phyloP scores from a whole-genome alignment of 2,329 filamentous ascomycete species.

The Colletotrichum sp. region DNA sequence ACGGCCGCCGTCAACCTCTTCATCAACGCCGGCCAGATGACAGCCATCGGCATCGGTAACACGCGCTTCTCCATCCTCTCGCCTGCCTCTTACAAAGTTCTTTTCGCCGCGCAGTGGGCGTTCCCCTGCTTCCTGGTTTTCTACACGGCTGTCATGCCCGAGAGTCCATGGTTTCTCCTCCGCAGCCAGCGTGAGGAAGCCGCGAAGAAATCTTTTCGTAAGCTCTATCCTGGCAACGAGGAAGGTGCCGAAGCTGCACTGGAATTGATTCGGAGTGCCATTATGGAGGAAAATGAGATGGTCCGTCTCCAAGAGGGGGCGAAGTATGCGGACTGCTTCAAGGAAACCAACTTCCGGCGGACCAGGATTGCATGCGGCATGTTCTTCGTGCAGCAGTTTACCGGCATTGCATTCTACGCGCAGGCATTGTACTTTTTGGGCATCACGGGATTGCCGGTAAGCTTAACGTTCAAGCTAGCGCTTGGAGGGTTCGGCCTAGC shows the following conservation, averaged over 20 bases:
- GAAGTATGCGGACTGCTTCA: conserved; percentile 8
- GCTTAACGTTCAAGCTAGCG: conserved; percentile 10
- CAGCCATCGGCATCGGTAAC: neutral
- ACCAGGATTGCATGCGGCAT: conserved; percentile 29
- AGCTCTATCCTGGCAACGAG: neutral
- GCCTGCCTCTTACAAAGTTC: neutral
- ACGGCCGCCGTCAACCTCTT: neutral
- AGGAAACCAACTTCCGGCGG: neutral
- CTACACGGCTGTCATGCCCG: neutral
- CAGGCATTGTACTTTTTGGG: neutral
- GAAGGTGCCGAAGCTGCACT: neutral
- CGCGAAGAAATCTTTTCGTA: neutral
- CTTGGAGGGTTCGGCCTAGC: neutral
- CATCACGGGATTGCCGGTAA: neutral
- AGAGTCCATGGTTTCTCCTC: neutral
- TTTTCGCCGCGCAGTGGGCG: neutral
- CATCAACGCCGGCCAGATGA: neutral
- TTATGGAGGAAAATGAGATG: neutral
- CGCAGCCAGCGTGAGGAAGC: neutral
- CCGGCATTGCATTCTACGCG: conserved; percentile 26
- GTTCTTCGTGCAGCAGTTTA: conserved; percentile 32
- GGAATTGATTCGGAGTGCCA: neutral
- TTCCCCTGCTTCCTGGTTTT: neutral
- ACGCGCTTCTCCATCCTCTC: neutral
- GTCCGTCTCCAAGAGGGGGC: neutral